Percentiles rank a stretch among this genome's conserved stretches.
phyloP scores from a whole-genome alignment of 805 yeast species.

The Metschnikowia dekortorum region DNA sequence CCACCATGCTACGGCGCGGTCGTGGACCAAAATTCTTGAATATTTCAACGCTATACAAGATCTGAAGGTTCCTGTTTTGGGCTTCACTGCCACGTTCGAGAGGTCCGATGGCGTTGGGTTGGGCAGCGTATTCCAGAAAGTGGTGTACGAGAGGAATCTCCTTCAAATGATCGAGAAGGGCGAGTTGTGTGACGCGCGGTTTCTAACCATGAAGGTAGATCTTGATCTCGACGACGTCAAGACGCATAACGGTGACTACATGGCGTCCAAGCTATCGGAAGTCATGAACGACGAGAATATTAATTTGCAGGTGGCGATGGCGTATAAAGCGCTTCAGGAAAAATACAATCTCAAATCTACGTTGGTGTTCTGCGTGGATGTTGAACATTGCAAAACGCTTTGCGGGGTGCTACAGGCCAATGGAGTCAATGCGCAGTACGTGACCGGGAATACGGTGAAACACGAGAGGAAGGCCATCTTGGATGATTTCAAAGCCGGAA shows the following conservation, averaged over 20 bases:
- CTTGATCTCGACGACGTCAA: slow-evolving; percentile 38
- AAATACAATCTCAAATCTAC: slow-evolving; percentile 51
- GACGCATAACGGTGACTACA: slow-evolving; percentile 49
- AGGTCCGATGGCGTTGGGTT: slow-evolving; percentile 68
- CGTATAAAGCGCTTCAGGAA: slow-evolving; percentile 37
- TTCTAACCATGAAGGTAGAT: slow-evolving; percentile 53
- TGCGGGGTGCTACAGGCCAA: slow-evolving; percentile 47
- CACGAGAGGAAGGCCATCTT: slow-evolving; percentile 50
- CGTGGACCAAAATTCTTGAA: slow-evolving; percentile 55
- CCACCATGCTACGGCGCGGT: slow-evolving; percentile 77
- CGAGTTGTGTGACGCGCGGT: slow-evolving; percentile 65
- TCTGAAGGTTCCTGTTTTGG: slow-evolving; percentile 56
- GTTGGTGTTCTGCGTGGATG: slow-evolving; percentile 72
- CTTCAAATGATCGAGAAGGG: slow-evolving; percentile 62
- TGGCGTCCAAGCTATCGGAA: slow-evolving; percentile 44
- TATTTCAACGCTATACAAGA: slow-evolving; percentile 51
- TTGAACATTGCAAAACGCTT: slow-evolving; percentile 57
- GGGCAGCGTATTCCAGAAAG: slow-evolving; percentile 59
- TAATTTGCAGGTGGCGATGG: slow-evolving; percentile 55
- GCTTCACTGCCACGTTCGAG: slow-evolving; percentile 85
- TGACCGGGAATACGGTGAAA: slow-evolving; percentile 61
- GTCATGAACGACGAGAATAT: slow-evolving; percentile 52
- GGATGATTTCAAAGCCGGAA: slow-evolving; percentile 55
- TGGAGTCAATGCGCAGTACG: slow-evolving; percentile 68
- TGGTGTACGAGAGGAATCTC: slow-evolving; percentile 66